Conservation (phyloP, 768 basidiomycete genomes). For the Auricularia cornea region DNA sequence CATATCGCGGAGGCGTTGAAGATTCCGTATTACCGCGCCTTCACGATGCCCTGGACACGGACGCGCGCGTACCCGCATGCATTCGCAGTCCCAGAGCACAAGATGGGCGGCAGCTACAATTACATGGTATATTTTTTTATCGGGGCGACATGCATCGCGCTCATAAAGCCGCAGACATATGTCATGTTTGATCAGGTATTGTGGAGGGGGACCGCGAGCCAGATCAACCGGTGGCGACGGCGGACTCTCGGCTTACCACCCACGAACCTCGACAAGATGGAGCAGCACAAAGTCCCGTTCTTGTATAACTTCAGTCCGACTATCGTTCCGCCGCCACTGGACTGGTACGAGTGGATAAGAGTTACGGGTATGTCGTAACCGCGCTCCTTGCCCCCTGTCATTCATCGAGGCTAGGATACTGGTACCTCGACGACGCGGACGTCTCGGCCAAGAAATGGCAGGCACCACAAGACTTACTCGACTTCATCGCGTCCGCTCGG, state of each 20-base stretch:
- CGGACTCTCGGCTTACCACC: conserved; percentile 64
- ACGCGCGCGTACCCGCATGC: conserved; percentile 97
- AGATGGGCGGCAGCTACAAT: conserved; percentile 97
- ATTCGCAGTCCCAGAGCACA: conserved; percentile 93
- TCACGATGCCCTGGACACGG: conserved; percentile 97
- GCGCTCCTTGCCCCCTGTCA: not conserved
- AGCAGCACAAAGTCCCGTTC: conserved; percentile 96
- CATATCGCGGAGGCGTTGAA: conserved; percentile 92
- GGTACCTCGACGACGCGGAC: conserved; percentile 93
- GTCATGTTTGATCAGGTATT: conserved; percentile 98
- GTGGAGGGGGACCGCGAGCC: conserved; percentile 89
- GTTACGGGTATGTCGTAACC: conserved; percentile 54
- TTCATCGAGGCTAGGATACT: conserved; percentile 58
- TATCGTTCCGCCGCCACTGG: conserved; percentile 85
- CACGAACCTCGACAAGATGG: conserved; percentile 90
- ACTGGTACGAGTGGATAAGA: conserved; percentile 99
- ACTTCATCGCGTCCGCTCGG: conserved; percentile 77
- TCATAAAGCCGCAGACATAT: conserved; percentile 50
- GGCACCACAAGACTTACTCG: conserved; percentile 68
- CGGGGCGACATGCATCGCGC: not conserved
- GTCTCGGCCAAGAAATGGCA: conserved; percentile 85
- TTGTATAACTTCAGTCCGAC: conserved; percentile 94
- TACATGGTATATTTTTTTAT: conserved; percentile 68
- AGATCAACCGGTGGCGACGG: conserved; percentile 90
- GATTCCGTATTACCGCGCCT: conserved; percentile 92